phyloP scores from a whole-genome alignment of 2,329 filamentous ascomycete species.

The Claviceps monticola region DNA sequence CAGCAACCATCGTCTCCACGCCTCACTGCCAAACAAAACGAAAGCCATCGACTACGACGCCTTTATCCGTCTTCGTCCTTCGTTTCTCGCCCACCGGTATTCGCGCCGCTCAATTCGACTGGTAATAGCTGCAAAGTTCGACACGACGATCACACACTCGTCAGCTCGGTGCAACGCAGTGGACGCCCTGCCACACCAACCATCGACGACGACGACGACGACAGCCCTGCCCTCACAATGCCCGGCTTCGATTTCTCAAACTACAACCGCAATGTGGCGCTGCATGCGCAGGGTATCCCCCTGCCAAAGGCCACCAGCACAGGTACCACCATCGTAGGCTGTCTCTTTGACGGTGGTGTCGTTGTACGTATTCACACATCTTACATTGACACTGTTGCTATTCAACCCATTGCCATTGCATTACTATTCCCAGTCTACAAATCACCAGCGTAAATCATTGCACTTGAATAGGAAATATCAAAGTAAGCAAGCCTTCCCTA shows the following conservation, averaged over 20 bases:
- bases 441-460: neutral
- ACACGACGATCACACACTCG: neutral
- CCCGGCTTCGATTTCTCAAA: conserved; percentile 98
- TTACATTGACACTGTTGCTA: neutral
- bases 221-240: conserved; percentile 43
- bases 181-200: neutral
- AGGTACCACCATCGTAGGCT: conserved; percentile 96
- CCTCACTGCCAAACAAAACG: neutral
- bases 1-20: conserved; percentile 17
- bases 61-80: too few relatives aligned
- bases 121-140: neutral
- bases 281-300: conserved; percentile 87
- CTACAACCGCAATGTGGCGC: conserved; percentile 95
- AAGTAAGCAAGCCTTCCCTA: neutral
- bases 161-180: conserved; percentile 1
- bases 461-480: neutral
- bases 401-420: neutral
- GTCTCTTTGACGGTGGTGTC: conserved; percentile 89
- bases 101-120: neutral
- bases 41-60: neutral
- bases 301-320: conserved; percentile 96
- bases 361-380: conserved; percentile 49
- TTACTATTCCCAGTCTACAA: neutral
- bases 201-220: conserved; percentile 2
- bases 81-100: too few relatives aligned